Percentiles rank a stretch among this genome's conserved stretches.
phyloP scores from a whole-genome alignment of 2,329 filamentous ascomycete genomes.

The Aspergillus sp. region DNA sequence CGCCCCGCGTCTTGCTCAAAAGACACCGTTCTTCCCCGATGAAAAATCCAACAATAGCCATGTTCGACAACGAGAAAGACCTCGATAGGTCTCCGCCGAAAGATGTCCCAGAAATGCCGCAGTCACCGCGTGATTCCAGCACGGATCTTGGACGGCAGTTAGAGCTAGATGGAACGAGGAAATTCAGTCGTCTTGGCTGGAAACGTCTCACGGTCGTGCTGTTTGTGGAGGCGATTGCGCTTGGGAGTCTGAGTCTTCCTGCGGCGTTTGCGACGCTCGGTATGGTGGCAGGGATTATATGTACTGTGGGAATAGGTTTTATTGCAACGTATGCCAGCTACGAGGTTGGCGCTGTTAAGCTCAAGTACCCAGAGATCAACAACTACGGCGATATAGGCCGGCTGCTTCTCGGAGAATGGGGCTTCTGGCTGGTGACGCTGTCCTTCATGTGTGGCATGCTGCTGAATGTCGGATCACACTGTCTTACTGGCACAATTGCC shows the following conservation, averaged over 20 bases:
- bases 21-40: too few relatives aligned
- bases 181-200: constrained; percentile 45
- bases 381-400: constrained; percentile 47
- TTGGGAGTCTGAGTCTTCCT: constrained; percentile 49
- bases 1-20: too few relatives aligned
- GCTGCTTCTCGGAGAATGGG: constrained; percentile 38
- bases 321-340: constrained; percentile 46
- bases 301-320: constrained; percentile 40
- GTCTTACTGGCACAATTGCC: constrained; percentile 48
- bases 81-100: too few relatives aligned
- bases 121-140: too few relatives aligned
- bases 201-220: constrained; percentile 51
- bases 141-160: too few relatives aligned
- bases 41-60: too few relatives aligned
- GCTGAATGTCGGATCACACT: constrained; percentile 45
- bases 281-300: constrained; percentile 48
- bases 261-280: constrained; percentile 48
- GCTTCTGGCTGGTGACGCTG: constrained; percentile 43
- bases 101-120: too few relatives aligned
- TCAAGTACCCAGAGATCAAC: constrained; percentile 38
- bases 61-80: too few relatives aligned
- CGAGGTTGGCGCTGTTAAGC: constrained; percentile 40
- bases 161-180: constrained; percentile 14
- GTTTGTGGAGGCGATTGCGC: constrained; percentile 52
- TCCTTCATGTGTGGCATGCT: constrained; percentile 45